These are phyloP conservation scores for Leishmania turanica DNA, from an alignment of 208 protist species.

Conservation along the genomic window DNA sequence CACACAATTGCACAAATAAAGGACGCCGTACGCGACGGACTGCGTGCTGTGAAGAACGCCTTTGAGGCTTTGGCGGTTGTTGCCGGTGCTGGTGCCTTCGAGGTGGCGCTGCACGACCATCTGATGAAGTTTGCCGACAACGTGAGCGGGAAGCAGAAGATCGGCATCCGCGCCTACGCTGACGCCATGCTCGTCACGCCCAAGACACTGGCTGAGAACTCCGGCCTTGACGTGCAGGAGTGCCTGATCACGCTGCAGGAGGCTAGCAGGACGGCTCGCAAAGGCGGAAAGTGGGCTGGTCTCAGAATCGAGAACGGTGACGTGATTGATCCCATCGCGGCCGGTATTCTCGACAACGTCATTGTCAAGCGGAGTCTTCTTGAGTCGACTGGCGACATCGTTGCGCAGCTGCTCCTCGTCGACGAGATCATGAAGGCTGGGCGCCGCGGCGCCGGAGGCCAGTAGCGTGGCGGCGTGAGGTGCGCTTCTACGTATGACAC, in stretches of 20 bases:
- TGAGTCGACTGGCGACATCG: conserved; percentile 96
- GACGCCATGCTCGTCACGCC: conserved; percentile 99
- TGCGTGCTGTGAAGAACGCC: conserved; percentile 99
- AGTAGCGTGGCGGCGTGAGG: conserved; percentile 17
- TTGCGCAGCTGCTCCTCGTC: conserved; percentile 98
- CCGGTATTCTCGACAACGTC: conserved; percentile 99
- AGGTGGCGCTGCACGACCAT: conserved; percentile 94
- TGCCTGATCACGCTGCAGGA: conserved; percentile 96
- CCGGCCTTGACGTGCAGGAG: conserved; percentile 98
- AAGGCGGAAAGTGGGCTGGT: conserved; percentile 88
- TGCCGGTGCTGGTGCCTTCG: conserved; percentile 98
- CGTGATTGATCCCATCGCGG: conserved; percentile 92
- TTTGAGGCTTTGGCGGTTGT: conserved; percentile 96
- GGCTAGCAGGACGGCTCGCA: conserved; percentile 65
- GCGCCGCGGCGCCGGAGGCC: conserved; percentile 79
- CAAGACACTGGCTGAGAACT: conserved; percentile 99
- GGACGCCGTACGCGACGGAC: conserved; percentile 99
- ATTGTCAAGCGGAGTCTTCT: conserved; percentile 99
- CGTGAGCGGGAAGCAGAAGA: conserved; percentile 92
- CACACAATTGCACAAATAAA: conserved; percentile 99
- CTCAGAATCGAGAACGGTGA: conserved; percentile 98
- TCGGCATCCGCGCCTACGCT: conserved; percentile 99
- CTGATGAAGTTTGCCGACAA: conserved; percentile 92
- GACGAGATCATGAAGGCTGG: conserved; percentile 99
- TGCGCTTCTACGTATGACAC: not conserved